Evolutionary conservation across 108 stramenopile species (phyloP), one percentile per base, ranked within the genome.

Genomic region (Thalassiosira profunda): DNA sequence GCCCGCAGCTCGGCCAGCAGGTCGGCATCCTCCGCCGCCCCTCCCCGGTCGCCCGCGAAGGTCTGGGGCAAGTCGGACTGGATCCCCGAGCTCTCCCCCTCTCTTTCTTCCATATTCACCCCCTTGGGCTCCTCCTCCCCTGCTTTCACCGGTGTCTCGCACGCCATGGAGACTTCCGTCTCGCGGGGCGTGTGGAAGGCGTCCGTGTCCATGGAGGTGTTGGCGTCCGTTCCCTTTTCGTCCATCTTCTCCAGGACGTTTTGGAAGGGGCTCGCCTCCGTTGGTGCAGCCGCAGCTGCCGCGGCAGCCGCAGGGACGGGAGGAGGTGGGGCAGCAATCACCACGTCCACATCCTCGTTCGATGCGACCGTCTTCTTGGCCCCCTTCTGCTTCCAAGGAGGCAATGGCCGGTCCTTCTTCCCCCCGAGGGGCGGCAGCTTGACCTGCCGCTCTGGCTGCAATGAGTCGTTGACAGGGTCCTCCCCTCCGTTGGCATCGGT

Each of bases 21-120:
- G 12, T 56, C 74, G 9, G 63, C 85, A 34, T 86, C 85, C n/a
- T 84, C 75, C 21, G 92, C 92, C 43, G 69, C 58, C 1, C 91
- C 91, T 40, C 91, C 91, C 17, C 85, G 85, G 24, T 90, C 84
- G 10, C 91, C 88, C 18, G 45, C 57, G 55, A 87, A 93, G 3
- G 85, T 90, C 12, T 60, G 67, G 38, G 58, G 57, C 1, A 63
- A 63, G 37, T 55, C 38, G 31, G 58, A 52, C 29, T 81, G 70
- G 36, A 78, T 10, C 11, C 57, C 35, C 12, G 24, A 12, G 2
- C 25, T 14, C 9, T 88, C 79, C 4, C 23, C 0, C 10, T 9
- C 41, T 28, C 45, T 30, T 49, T 25, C 26, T 49, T 49, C 29
- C 21, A n/a, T 3, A 1, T 49, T 18, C 10, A 2, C 48, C 43